phyloP scores from a whole-genome alignment of 768 basidiomycete species.

The Dioszegia aurantiaca region DNA sequence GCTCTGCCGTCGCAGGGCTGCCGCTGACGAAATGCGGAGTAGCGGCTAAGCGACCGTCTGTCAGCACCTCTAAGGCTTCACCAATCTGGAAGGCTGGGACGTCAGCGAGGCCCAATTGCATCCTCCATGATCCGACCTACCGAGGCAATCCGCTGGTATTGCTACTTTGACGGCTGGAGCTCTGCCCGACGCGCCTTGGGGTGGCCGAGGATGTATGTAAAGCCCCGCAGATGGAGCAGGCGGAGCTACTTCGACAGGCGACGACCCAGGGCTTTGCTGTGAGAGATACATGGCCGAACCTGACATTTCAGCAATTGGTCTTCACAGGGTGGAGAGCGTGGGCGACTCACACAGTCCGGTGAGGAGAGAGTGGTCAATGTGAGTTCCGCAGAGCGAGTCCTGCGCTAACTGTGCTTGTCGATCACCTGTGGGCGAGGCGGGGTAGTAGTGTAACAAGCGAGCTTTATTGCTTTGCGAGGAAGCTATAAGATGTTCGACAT shows the following conservation, averaged over 20 bases:
- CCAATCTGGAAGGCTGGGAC: constrained; percentile 85
- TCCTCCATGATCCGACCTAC: constrained; percentile 16
- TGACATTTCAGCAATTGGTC: neutral
- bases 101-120: neutral
- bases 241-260: constrained; percentile 59
- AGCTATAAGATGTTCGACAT: constrained; percentile 65
- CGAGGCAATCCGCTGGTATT: constrained; percentile 63
- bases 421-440: constrained; percentile 62
- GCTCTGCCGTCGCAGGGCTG: constrained; percentile 54
- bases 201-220: constrained; percentile 74
- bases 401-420: constrained; percentile 56
- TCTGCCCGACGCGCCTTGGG: constrained; percentile 47
- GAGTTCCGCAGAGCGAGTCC: constrained; percentile 85
- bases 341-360: constrained; percentile 78
- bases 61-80: constrained; percentile 88
- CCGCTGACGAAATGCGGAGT: constrained; percentile 93
- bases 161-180: constrained; percentile 74
- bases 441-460: constrained; percentile 93
- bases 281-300: constrained; percentile 74
- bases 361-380: constrained; percentile 75
- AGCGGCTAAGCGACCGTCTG: constrained; percentile 72
- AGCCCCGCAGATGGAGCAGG: constrained; percentile 79
- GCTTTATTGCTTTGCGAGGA: constrained; percentile 83
- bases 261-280: constrained; percentile 45
- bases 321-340: neutral